Percentiles rank a stretch among this genome's conserved stretches.
phyloP scores from a whole-genome alignment of 805 yeast genomes.

The Metschnikowia picachoensis region DNA sequence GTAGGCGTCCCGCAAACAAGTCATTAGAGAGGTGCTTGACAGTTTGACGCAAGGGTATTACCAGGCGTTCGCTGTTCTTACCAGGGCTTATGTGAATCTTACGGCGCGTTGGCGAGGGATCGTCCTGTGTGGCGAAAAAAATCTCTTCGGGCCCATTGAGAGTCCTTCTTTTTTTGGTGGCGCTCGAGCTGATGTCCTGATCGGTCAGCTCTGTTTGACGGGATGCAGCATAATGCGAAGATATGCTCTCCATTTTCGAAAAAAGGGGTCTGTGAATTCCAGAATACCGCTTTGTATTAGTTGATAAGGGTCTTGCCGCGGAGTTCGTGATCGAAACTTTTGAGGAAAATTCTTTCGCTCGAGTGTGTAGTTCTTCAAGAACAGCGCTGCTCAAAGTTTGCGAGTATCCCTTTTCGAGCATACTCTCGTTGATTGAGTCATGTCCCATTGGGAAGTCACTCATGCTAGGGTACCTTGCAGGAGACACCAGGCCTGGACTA shows the following conservation, averaged over 20 bases:
- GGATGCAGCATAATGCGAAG: constrained; percentile 45
- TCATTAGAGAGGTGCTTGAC: constrained; percentile 3
- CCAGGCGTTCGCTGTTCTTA: neutral
- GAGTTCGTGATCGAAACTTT: constrained; percentile 2
- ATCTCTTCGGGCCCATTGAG: constrained; percentile 41
- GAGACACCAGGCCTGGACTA: constrained; percentile 25
- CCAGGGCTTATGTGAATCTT: neutral
- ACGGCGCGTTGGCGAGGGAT: constrained; percentile 16
- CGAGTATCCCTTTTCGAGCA: constrained; percentile 18
- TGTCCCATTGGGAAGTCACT: constrained; percentile 11
- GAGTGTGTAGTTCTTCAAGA: constrained; percentile 14
- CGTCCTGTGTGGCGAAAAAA: constrained; percentile 12
- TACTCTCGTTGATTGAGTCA: constrained; percentile 13
- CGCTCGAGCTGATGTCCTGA: constrained; percentile 13
- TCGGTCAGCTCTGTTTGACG: constrained; percentile 7
- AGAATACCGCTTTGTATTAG: constrained; percentile 25
- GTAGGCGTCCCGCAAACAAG: constrained; percentile 4
- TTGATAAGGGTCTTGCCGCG: neutral
- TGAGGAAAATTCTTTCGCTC: constrained; percentile 19
- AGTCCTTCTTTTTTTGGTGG: constrained; percentile 36
- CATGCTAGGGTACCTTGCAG: constrained; percentile 16
- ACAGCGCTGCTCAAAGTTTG: constrained; percentile 19
- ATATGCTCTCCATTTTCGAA: constrained; percentile 46
- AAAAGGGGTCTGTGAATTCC: constrained; percentile 34
- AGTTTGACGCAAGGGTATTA: neutral